Base-by-base conservation (phyloP, 257 asterid species). In the Nicotiana sylvestris region DNA sequence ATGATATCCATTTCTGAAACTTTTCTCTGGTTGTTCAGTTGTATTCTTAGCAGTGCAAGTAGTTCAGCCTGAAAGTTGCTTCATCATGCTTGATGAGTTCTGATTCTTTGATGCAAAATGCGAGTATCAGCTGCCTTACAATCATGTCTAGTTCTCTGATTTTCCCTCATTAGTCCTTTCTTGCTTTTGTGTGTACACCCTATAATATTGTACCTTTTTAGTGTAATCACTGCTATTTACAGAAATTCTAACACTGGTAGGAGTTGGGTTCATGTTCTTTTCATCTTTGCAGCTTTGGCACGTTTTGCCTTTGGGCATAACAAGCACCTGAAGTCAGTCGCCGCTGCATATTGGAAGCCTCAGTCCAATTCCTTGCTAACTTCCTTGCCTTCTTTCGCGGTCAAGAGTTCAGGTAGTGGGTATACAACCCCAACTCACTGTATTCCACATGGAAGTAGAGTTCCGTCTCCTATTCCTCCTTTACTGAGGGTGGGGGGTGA, bases 291-390 rank as follows among this genome's bases (percentile, higher is more conserved):
- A 96, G 99, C 99, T 84, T 91, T 96, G 78, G 88, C 98, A 57
- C 98, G 98, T 79, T 96, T 96, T 87, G 97, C 99, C 86, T 96
- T 96, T 89, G 97, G 97, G 87, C 97, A 94, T 89, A 92, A 90
- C 87, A 92, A 93, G 88, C 97, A 96, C 89, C 89, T 96, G 81
- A 96, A 96, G 90, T 89, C 96, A 70, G 97, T 91, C 64, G 98
- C 98, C 85, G 97, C 99, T 85, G 93, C 96, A 55, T 91, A 90
- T 82, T 90, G 93, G 92, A 96, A 94, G 86, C 93, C 97, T 85
- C 98, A 91, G 76, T 86, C 92, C 27, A 91, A 87, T 78, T 88
- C 99, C 77, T 91, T 94, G 80, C 92, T 94, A 81, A 88, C 98
- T 80, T 92, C 98, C 81, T 85, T 96, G 86, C 98, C 99, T 66